Evolutionary conservation across 129 eudicot genomes (phyloP), one percentile per base, ranked within the genome.

Genomic region (Pulicaria dysenterica): DNA sequence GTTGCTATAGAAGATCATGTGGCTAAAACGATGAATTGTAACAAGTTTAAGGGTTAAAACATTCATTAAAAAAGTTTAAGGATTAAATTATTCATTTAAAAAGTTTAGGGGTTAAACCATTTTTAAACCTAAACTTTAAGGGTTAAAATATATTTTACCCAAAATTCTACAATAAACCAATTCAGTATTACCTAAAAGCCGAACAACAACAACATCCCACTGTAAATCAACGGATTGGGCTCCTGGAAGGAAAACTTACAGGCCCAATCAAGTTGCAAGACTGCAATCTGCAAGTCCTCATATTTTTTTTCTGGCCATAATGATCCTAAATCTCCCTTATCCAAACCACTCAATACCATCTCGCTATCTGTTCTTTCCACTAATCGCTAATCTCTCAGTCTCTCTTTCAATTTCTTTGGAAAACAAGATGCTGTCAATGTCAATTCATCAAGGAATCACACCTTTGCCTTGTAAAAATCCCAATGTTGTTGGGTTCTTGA

Each of bases 361-460:
- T 34, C 59, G 43, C 40, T 39, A n/a, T 49, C 8, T 37, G 49
- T n/a, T 81, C n/a, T 77, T 40, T 56, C 45, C 5, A 53, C 24
- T 44, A 19, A 51, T 70, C 53, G 36, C 37, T 69, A 75, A 19
- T 67, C 38, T 47, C 48, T 64, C 3, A 11, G 47, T 74, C 73
- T 57, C 61, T 61, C 57, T 37, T 11, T 38, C 63, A 54, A 12
- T 50, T 59, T 45, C 55, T 58, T 19, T 11, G 40, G 74, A 16
- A 51, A 74, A 58, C 75, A 83, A 73, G 59, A 85, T 91, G 88
- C 75, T 81, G 63, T 75, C 91, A 48, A 81, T 83, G 83, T 72
- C 95, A 56, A 62, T 91, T 71, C 89, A 87, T 66, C 81, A 87
- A 38, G 87, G 89, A 46, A 77, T 86, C 16, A 80, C 69, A 13